Percentiles rank a stretch among this genome's conserved stretches.
phyloP scores from a whole-genome alignment of 192 early-diverging fungal species.

The Coemansia erecta region DNA sequence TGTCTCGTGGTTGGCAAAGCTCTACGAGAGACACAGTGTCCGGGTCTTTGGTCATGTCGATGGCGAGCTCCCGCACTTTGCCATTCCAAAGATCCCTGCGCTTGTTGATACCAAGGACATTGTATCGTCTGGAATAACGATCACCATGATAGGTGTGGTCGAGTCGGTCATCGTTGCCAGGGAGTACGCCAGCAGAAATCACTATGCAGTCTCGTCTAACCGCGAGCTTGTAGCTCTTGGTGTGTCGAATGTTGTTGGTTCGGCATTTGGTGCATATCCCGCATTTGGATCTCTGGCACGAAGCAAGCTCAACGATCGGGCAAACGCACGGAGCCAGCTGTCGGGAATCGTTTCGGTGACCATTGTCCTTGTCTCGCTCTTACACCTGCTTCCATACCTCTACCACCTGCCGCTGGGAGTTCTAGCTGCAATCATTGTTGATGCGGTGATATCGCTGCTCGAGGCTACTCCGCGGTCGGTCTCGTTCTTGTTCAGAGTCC shows the following conservation, averaged over 20 bases:
- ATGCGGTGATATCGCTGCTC: slow-evolving; percentile 78
- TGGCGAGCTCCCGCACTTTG: slow-evolving; percentile 54
- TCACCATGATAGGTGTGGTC: slow-evolving; percentile 96
- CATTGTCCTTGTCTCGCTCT: slow-evolving; percentile 74
- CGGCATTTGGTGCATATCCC: slow-evolving; percentile 72
- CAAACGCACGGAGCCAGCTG: slow-evolving; percentile 88
- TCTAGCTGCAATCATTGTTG: slow-evolving; percentile 77
- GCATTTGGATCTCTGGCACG: slow-evolving; percentile 91
- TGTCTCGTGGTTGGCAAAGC: slow-evolving; percentile 60
- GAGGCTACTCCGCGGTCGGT: slow-evolving; percentile 74
- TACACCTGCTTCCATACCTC: slow-evolving; percentile 80
- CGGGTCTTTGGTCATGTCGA: slow-evolving; percentile 77
- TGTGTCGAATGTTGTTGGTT: slow-evolving; percentile 79
- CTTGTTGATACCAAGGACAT: slow-evolving; percentile 64
- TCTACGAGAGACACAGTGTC: slow-evolving; percentile 62
- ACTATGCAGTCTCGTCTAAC: slow-evolving; percentile 91
- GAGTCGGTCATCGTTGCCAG: slow-evolving; percentile 95
- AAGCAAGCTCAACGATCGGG: slow-evolving; percentile 89
- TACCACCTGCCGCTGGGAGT: slow-evolving; percentile 83
- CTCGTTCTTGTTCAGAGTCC: slow-evolving; percentile 73
- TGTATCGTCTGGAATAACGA: slow-evolving; percentile 80
- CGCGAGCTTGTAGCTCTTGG: slow-evolving; percentile 96
- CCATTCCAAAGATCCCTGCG: slow-evolving; percentile 62
- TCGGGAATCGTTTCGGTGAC: slow-evolving; percentile 77
- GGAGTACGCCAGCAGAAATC: slow-evolving; percentile 86